Evolutionary conservation across 176 grass and related monocot species (phyloP), one percentile per base, ranked within the genome.

Genomic region (Hordeum vulgare): DNA sequence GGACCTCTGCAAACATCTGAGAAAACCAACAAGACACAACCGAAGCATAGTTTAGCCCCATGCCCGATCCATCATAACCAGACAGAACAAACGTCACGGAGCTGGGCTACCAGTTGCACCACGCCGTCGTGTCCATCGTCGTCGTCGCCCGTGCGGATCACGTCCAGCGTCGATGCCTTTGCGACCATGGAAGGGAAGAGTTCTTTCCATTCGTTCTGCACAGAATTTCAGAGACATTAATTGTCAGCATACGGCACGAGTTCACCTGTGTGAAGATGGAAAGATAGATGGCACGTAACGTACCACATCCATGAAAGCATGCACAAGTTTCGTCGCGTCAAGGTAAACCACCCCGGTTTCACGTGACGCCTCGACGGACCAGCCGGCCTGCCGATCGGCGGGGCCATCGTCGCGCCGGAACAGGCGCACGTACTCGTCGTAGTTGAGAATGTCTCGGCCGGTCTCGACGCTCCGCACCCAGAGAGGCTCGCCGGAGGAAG

Each of bases 1-100:
- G 95, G 10, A 88, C 29, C 90, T 97, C 90, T 51, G 90, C 88
- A 40, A 91, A 89, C 92, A 97, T 94, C 92, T 97, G 85, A 75
- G n/a, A 81, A 9, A 17, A 41, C 21, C 72, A 83, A 6, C 10
- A 75, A 27, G 14, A 1, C 3, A 1, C 7, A 78, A 35, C 34
- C 80, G 27, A 37, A 57, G 58, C 59, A 67, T 33, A 33, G 59
- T 57, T 28, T 44, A 71, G 78, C 39, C 10, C 11, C n/a, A 64
- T 27, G 17, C 17, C 26, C 28, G 4, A 15, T 72, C 6, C 17
- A 31, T 54, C 15, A 21, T n/a, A 28, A 41, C n/a, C 9, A 41
- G 33, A 83, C 15, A 5, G 23, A 72, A 20, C 68, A 20, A 4
- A 3, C 3, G 40, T 28, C 18, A 20, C 45, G 61, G 18, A 45